phyloP scores from a whole-genome alignment of 1,139 yeast genomes.

The Debaryomycetaceae sp. region DNA sequence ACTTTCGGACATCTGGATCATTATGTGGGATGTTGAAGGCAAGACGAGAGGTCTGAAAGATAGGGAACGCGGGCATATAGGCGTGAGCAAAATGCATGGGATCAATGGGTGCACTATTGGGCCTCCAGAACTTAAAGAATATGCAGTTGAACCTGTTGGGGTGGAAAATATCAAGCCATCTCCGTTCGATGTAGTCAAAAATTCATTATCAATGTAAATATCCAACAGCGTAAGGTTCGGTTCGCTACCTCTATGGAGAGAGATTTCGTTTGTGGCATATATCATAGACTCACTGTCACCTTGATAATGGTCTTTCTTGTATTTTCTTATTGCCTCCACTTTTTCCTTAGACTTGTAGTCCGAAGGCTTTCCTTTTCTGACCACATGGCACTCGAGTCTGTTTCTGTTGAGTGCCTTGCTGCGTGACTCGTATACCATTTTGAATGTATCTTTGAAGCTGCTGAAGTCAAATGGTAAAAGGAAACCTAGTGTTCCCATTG shows the following conservation, averaged over 20 bases:
- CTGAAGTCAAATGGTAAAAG: conserved; percentile 79
- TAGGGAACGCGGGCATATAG: conserved; percentile 85
- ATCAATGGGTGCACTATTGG: conserved; percentile 89
- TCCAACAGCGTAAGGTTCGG: conserved; percentile 85
- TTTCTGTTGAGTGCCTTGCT: conserved; percentile 73
- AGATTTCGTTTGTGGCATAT: conserved; percentile 91
- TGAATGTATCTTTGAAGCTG: conserved; percentile 59
- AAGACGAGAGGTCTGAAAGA: conserved; percentile 83
- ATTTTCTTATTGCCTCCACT: conserved; percentile 9
- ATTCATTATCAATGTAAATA: conserved; percentile 75
- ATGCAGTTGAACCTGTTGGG: conserved; percentile 96
- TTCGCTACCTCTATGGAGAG: conserved; percentile 81
- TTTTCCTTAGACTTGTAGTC: conserved; percentile 1
- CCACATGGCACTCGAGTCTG: conserved; percentile 73
- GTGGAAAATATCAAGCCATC: conserved; percentile 86
- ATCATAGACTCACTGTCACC: conserved; percentile 24
- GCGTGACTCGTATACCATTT: conserved; percentile 60
- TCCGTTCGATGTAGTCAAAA: conserved; percentile 84
- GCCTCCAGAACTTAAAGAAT: conserved; percentile 87
- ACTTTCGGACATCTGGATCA: conserved; percentile 58
- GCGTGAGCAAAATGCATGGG: conserved; percentile 77
- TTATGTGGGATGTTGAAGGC: conserved; percentile 70
- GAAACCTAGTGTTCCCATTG: conserved; percentile 90
- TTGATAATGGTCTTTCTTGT: conserved; percentile 14
- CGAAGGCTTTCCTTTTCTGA: conserved; percentile 24